phyloP scores from a whole-genome alignment of 768 basidiomycete species.

The Mycena vulgaris region DNA sequence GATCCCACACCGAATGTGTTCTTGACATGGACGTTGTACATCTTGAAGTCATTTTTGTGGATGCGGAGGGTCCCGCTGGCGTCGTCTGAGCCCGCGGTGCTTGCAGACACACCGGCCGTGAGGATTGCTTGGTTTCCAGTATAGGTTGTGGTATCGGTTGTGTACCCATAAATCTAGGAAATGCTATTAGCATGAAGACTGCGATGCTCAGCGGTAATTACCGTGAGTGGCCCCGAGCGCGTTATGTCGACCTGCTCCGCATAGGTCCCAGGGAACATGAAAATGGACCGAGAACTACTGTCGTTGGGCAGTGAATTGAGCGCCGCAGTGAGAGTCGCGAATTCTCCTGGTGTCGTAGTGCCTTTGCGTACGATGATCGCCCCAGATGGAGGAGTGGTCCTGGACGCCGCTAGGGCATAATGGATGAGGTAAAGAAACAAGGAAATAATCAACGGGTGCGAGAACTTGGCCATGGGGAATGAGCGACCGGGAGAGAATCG shows the following conservation, averaged over 20 bases:
- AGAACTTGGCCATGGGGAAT: constrained; percentile 22
- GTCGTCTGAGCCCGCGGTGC: constrained; percentile 60
- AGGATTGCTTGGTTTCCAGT: constrained; percentile 58
- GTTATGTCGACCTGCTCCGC: constrained; percentile 62
- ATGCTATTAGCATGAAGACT: background rate
- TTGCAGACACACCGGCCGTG: constrained; percentile 53
- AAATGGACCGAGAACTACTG: constrained; percentile 55
- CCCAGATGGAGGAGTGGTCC: constrained; percentile 61
- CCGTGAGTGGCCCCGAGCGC: constrained; percentile 61
- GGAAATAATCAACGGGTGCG: background rate
- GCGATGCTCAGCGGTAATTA: constrained; percentile 25
- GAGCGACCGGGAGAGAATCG: background rate
- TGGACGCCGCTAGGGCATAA: constrained; percentile 48
- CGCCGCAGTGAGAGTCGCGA: constrained; percentile 56
- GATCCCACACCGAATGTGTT: constrained; percentile 60
- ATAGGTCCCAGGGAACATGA: constrained; percentile 67
- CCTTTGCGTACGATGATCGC: constrained; percentile 59
- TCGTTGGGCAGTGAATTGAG: constrained; percentile 60
- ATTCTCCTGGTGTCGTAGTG: constrained; percentile 58
- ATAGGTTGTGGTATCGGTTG: constrained; percentile 56
- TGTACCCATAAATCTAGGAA: constrained; percentile 61
- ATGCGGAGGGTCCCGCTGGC: constrained; percentile 64
- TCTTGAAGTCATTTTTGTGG: constrained; percentile 62
- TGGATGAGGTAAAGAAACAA: constrained; percentile 8
- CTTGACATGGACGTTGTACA: constrained; percentile 69